Conservation (phyloP, 2,329 filamentous ascomycete species). For the Didymella segeticola region DNA sequence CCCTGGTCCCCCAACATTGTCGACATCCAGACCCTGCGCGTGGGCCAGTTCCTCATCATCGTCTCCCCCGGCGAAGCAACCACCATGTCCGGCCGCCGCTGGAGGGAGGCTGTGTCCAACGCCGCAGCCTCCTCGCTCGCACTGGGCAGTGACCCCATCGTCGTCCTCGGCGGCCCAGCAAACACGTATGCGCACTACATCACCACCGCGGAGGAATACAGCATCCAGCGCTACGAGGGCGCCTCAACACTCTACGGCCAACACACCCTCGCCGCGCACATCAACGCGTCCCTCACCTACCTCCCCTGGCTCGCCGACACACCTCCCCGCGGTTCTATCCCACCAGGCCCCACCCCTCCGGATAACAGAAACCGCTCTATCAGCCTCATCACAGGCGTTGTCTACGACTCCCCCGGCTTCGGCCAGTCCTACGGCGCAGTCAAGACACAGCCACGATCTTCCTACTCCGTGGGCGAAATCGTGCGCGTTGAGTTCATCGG, state of each 20-base stretch:
- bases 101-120: conserved; percentile 63
- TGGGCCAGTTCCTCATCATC: conserved; percentile 84
- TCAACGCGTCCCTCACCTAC: conserved; percentile 80
- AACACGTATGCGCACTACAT: conserved; percentile 91
- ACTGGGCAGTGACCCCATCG: conserved; percentile 54
- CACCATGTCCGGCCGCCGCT: conserved; percentile 89
- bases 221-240: conserved; percentile 90
- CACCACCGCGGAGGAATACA: conserved; percentile 79
- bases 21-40: conserved; percentile 83
- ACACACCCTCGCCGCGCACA: conserved; percentile 82
- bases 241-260: conserved; percentile 88
- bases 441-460: conserved; percentile 59
- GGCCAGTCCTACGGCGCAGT: conserved; percentile 76
- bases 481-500: conserved; percentile 78
- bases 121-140: conserved; percentile 25
- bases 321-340: conserved; percentile 32
- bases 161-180: conserved; percentile 85
- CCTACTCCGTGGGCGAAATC: conserved; percentile 66
- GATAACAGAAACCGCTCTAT: conserved; percentile 79
- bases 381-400: conserved; percentile 80
- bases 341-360: conserved; percentile 70
- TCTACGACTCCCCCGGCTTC: conserved; percentile 72
- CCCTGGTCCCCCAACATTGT: conserved; percentile 91
- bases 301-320: conserved; percentile 68
- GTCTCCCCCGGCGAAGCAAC: conserved; percentile 87